Percentiles rank a stretch among this genome's conserved stretches.
Evolutionary conservation across 371 early-diverging fungal genomes (phyloP).

Genomic region (Apophysomyces elegans): DNA sequence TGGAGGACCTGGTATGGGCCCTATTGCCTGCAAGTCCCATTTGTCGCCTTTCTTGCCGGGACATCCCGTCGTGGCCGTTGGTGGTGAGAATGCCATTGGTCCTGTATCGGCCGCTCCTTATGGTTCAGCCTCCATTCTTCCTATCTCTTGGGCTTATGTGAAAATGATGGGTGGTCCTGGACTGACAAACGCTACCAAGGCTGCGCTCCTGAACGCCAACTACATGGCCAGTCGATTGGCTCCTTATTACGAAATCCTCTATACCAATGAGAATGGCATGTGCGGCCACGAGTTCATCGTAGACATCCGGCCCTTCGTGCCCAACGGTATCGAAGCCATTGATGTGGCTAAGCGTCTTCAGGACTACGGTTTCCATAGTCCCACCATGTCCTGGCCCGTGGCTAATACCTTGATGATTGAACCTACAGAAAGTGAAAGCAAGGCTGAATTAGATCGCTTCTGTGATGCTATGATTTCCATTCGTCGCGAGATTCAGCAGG

Average conservation of each 20-base stretch:
- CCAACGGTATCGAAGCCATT: conserved; percentile 87
- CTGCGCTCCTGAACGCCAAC: conserved; percentile 96
- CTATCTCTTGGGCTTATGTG: conserved; percentile 97
- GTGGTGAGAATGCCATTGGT: conserved; percentile 82
- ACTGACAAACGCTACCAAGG: conserved; percentile 81
- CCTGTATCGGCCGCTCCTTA: conserved; percentile 97
- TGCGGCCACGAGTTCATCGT: conserved; percentile 99
- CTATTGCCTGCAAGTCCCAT: conserved; percentile 88
- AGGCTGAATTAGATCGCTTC: conserved; percentile 94
- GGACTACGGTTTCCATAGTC: conserved; percentile 97
- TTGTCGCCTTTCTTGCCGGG: conserved; percentile 92
- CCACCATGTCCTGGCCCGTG: conserved; percentile 99
- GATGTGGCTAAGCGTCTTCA: conserved; percentile 98
- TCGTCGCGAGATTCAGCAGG: conserved; percentile 86
- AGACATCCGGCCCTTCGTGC: conserved; percentile 87
- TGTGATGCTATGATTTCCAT: conserved; percentile 97
- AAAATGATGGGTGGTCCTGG: conserved; percentile 96
- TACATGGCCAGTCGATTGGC: conserved; percentile 93
- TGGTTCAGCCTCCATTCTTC: conserved; percentile 93
- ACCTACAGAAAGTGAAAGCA: conserved; percentile 97
- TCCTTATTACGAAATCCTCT: conserved; percentile 88
- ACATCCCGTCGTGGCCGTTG: conserved; percentile 81
- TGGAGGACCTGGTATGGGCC: conserved; percentile 98
- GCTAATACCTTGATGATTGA: conserved; percentile 98
- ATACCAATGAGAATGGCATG: conserved; percentile 89